Conservation (phyloP, 1,284 basidiomycete species). For the Meira miltonrushii region DNA sequence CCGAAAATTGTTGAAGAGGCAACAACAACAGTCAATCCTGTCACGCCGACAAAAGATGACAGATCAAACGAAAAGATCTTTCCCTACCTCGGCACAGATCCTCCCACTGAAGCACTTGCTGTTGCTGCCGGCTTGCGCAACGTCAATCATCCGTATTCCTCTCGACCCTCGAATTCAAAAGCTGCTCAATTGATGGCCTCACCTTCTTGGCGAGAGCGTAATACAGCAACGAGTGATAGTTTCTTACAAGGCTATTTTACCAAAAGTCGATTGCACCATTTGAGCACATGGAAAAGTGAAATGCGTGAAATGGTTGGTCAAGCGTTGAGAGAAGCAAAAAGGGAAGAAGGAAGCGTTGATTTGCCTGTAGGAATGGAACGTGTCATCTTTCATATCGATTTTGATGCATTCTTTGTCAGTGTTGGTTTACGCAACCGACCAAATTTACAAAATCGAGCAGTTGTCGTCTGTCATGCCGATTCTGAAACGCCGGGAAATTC, state of each 20-base stretch:
- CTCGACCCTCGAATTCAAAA: constrained; percentile 28
- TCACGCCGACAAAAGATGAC: no score
- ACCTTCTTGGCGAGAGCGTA: constrained; percentile 68
- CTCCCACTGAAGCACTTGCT: constrained; percentile 19
- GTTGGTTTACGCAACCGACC: constrained; percentile 42
- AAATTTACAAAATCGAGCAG: constrained; percentile 59
- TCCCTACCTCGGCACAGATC: constrained; percentile 27
- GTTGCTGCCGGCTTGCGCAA: constrained; percentile 16
- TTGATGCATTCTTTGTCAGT: constrained; percentile 89
- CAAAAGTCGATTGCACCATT: constrained; percentile 82
- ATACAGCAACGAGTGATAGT: constrained; percentile 75
- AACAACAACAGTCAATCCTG: no score
- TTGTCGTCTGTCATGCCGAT: constrained; percentile 84
- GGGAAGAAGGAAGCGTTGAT: constrained; percentile 61
- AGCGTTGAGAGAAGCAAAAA: constrained; percentile 61
- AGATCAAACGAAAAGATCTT: constrained; percentile 13
- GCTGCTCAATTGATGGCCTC: constrained; percentile 37
- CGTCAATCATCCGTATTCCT: constrained; percentile 21
- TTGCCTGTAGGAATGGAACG: constrained; percentile 50
- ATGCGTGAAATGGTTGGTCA: constrained; percentile 69
- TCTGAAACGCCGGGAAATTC: constrained; percentile 8
- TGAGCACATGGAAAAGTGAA: constrained; percentile 88
- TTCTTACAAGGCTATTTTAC: constrained; percentile 88
- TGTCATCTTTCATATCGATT: constrained; percentile 55
- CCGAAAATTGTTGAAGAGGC: no score